Evolutionary conservation across 768 basidiomycete species (phyloP), one percentile per base, ranked within the genome.

Genomic region (Mycena capillaripes): DNA sequence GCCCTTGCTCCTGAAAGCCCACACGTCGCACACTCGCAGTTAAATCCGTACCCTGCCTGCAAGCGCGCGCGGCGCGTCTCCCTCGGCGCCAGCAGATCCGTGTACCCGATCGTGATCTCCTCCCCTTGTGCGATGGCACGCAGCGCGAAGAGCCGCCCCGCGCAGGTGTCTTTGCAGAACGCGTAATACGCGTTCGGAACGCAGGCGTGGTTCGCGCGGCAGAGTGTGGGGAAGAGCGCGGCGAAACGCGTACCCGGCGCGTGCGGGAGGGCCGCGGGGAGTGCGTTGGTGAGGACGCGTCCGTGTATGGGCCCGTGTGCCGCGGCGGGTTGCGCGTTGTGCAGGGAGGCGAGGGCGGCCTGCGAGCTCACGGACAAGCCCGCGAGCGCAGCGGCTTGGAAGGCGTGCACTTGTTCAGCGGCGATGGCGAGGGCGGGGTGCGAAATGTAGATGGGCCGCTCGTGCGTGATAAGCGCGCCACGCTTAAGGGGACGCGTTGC

Each of bases 191-290:
- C 67, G 70, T 75, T 75, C 6, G 74, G 74, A 2, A 52, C 25
- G 46, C 74, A 75, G 50, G 42, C 70, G 64, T 75, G 74, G 63
- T 75, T 75, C 30, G 70, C 66, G 42, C 70, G 61, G 59, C 74
- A 69, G n/a, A 75, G 55, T 9, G 23, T 3, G 17, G 66, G 50
- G 60, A 72, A 75, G 52, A 75, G 66, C 61, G 57, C 66, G 40
- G 50, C 14, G 66, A 25, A 65, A 30, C 34, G 21, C 23, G 29
- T 12, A 11, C 25, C 29, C 16, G 50, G n/a, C 8, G 30, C 23
- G 34, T 71, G 42, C 14, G 71, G 61, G 23, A 72, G 0, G 36
- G 25, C 50, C 10, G 62, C 57, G 27, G 38, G 32, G 40, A 75
- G 62, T 32, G 70, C 70, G 50, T 75, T 75, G 30, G 74, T 72